A percentile compares a stretch with the other conserved stretches of the same genome.
Evolutionary conservation across 495 filamentous ascomycete species (phyloP).

Genomic region (Beverwykella pulmonaria): DNA sequence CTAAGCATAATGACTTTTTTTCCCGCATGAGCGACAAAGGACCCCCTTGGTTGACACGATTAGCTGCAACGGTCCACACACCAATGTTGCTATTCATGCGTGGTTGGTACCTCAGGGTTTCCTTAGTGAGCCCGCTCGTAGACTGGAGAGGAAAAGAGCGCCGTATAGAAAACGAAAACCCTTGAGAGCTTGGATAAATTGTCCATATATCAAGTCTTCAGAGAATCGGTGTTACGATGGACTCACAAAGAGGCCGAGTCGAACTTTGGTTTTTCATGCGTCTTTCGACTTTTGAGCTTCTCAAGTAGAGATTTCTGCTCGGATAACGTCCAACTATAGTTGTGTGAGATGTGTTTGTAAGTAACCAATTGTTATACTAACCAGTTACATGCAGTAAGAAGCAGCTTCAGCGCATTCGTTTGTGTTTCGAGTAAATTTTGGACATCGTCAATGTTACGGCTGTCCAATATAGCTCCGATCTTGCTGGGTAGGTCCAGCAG

Average conservation of each 20-base stretch:
- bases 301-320: neutral
- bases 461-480: constrained; percentile 30
- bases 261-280: neutral
- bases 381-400: constrained; percentile 39
- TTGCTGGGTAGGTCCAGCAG: neutral
- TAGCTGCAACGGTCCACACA: no score
- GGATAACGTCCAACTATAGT: neutral
- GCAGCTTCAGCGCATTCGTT: constrained; percentile 34
- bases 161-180: neutral
- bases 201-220: neutral
- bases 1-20: no score
- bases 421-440: constrained; percentile 37
- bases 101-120: neutral
- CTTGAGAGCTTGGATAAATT: neutral
- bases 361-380: constrained; percentile 1
- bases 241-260: neutral
- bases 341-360: neutral
- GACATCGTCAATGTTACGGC: constrained; percentile 27
- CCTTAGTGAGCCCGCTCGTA: neutral
- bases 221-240: neutral
- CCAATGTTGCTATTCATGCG: neutral
- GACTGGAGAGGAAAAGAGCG: neutral
- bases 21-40: no score
- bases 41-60: no score
- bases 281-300: neutral